phyloP scores from a whole-genome alignment of 1,284 basidiomycete genomes.

The Testicularia cyperi region DNA sequence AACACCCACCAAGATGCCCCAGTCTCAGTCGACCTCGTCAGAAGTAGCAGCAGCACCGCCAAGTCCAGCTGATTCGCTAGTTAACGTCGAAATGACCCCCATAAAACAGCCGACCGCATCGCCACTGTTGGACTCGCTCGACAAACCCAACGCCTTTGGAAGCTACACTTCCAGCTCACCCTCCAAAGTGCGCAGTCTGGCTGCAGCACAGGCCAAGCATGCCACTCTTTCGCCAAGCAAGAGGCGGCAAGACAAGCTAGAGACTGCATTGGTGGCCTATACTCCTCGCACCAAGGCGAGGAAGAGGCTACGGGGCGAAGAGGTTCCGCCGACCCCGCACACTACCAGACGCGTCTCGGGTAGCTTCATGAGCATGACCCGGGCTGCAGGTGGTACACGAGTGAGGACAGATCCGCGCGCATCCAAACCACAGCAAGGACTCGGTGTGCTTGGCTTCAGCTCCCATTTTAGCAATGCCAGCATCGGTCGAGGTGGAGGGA shows the following conservation, averaged over 20 bases:
- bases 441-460: no score
- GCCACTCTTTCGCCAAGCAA: no score
- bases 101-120: conserved; percentile 11
- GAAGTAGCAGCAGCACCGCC: not conserved
- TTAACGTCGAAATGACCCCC: conserved; percentile 36
- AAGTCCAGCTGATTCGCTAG: conserved; percentile 18
- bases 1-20: conserved; percentile 5
- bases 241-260: no score
- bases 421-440: no score
- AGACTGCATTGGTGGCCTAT: conserved; percentile 19
- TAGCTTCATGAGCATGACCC: not conserved
- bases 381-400: no score
- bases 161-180: no score
- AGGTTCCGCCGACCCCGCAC: conserved; percentile 40
- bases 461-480: no score
- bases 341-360: not conserved
- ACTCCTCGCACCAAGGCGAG: conserved; percentile 51
- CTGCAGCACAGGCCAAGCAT: no score
- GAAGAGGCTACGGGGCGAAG: conserved; percentile 50
- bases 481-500: no score
- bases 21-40: not conserved
- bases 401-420: no score
- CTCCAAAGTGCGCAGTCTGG: conserved; percentile 16
- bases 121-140: conserved; percentile 4
- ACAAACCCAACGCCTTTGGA: conserved; percentile 2